Evolutionary conservation across 1,284 basidiomycete species (phyloP).

Genomic region (Ceratobasidium sp.): DNA sequence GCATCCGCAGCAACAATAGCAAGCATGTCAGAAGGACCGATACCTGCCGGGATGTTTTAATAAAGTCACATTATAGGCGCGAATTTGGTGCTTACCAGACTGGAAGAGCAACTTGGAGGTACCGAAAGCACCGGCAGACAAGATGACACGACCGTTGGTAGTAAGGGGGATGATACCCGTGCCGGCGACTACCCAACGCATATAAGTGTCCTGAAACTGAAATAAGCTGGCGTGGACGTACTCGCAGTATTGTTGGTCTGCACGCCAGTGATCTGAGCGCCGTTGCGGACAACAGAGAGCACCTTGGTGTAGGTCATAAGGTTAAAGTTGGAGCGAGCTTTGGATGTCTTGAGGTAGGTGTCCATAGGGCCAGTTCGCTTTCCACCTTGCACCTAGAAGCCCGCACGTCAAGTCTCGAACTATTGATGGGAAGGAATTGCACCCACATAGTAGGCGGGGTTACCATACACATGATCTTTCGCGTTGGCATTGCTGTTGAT

Average conservation of each 20-base stretch:
- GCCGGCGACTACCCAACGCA: constrained; percentile 56
- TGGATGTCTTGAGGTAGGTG: constrained; percentile 68
- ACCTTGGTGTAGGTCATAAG: constrained; percentile 63
- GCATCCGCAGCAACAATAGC: constrained; percentile 62
- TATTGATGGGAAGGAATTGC: not conserved
- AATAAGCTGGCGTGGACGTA: constrained; percentile 1
- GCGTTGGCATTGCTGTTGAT: constrained; percentile 66
- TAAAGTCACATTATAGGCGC: not conserved
- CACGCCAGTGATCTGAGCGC: constrained; percentile 67
- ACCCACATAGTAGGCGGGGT: constrained; percentile 65
- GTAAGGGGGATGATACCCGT: constrained; percentile 67
- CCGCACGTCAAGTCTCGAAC: not conserved
- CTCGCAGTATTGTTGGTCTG: constrained; percentile 66
- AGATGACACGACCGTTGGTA: constrained; percentile 67
- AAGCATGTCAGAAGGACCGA: constrained; percentile 70
- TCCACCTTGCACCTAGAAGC: constrained; percentile 63
- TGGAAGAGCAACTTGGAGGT: constrained; percentile 66
- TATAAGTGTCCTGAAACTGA: not conserved
- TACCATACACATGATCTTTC: constrained; percentile 71
- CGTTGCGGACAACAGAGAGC: constrained; percentile 66
- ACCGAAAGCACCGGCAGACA: constrained; percentile 67
- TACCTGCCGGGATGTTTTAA: constrained; percentile 55
- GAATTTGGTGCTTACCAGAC: constrained; percentile 49
- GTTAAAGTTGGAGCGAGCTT: constrained; percentile 64
- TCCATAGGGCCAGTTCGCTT: constrained; percentile 69